These are phyloP conservation scores for Lasiodiplodia gonubiensis DNA, from an alignment of 2,329 filamentous ascomycete genomes.

Conservation along the genomic window DNA sequence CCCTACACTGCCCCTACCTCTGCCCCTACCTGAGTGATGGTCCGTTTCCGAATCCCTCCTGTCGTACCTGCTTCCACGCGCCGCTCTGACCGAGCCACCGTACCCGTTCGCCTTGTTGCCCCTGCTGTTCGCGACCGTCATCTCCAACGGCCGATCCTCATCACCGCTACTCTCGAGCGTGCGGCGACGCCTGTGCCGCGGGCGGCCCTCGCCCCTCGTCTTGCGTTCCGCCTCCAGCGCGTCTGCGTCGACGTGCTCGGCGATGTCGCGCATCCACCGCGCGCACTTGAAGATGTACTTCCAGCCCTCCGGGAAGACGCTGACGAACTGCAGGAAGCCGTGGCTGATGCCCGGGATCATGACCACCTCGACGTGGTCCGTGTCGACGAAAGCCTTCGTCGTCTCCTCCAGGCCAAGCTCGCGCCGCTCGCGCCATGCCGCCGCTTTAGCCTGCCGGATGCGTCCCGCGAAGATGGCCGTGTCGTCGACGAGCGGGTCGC, in stretches of 20 bases:
- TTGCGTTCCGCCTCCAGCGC: slow-evolving; percentile 31
- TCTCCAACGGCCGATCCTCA: slow-evolving; percentile 82
- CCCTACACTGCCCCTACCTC: slow-evolving; percentile 29
- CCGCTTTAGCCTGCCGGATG: slow-evolving; percentile 76
- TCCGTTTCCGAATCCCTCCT: slow-evolving; percentile 20
- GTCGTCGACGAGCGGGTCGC: slow-evolving; percentile 94
- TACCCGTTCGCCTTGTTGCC: slow-evolving; percentile 29
- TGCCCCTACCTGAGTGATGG: background rate
- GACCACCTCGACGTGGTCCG: slow-evolving; percentile 78
- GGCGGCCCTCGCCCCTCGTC: slow-evolving; percentile 1
- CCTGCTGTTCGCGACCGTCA: slow-evolving; percentile 55
- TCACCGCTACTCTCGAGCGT: slow-evolving; percentile 71
- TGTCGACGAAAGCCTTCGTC: slow-evolving; percentile 67
- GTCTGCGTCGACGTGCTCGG: slow-evolving; percentile 57
- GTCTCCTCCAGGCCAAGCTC: slow-evolving; percentile 59
- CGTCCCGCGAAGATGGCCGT: slow-evolving; percentile 94
- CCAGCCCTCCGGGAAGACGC: slow-evolving; percentile 88
- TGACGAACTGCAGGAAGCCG: slow-evolving; percentile 90
- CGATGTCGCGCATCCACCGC: slow-evolving; percentile 81
- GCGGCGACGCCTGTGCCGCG: slow-evolving; percentile 55
- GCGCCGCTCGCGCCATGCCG: slow-evolving; percentile 60
- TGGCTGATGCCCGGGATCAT: slow-evolving; percentile 90
- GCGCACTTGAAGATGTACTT: slow-evolving; percentile 80
- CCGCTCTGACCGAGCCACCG: slow-evolving; percentile 5
- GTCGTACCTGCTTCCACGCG: background rate